These are phyloP conservation scores for Stevia rebaudiana DNA, from an alignment of 140 eudicot genomes.

Conservation along the genomic window DNA sequence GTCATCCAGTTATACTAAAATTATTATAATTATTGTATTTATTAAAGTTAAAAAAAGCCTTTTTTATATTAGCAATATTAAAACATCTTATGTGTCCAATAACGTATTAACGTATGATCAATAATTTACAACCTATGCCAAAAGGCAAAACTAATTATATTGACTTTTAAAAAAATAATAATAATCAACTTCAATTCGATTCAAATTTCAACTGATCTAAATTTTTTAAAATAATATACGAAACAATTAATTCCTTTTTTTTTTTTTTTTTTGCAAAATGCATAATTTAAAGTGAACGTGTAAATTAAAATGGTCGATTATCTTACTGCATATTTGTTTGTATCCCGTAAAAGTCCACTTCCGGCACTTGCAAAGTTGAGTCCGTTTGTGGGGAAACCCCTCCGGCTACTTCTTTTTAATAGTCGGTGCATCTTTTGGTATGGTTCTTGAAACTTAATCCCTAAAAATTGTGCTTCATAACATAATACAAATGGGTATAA, in stretches of 20 bases:
- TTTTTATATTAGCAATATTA: no score
- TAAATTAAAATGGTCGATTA: neutral
- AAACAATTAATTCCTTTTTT: neutral
- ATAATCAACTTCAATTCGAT: no score
- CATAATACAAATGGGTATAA: neutral
- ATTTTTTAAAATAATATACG: neutral
- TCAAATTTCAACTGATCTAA: neutral
- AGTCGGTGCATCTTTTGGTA: conserved; percentile 37
- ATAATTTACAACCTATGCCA: no score
- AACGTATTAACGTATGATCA: no score
- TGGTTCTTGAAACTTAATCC: conserved; percentile 47
- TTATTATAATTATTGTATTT: no score
- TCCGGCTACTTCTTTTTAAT: conserved; percentile 25
- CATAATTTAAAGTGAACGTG: neutral
- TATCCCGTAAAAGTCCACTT: conserved; percentile 54
- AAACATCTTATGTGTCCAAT: no score
- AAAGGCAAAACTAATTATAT: no score
- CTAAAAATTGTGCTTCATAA: conserved; percentile 52
- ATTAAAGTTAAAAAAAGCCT: no score
- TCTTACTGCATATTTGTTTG: conserved; percentile 45
- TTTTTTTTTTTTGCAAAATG: neutral
- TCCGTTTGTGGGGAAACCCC: conserved; percentile 46
- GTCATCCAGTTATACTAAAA: no score
- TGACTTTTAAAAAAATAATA: no score
- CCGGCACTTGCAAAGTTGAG: conserved; percentile 81